Conservation (phyloP, 495 filamentous ascomycete genomes). For the Thermochaetoides thermophila region DNA sequence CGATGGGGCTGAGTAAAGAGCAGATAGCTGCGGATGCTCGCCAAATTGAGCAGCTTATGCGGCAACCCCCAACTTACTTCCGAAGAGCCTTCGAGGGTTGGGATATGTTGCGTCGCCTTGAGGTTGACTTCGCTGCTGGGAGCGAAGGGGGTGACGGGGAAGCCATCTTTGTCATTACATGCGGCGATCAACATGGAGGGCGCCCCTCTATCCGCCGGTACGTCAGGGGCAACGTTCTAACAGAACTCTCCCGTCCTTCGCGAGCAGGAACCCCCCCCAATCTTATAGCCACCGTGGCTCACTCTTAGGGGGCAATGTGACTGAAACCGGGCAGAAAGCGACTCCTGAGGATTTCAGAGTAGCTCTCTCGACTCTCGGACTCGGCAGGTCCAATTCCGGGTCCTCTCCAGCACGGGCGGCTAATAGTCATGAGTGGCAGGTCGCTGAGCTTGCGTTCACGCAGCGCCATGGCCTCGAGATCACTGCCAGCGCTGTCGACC, state of each 20-base stretch:
- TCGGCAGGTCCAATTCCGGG: too few relatives aligned
- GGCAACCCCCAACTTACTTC: constrained; percentile 63
- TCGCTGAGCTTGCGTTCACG: constrained; percentile 19
- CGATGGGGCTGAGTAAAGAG: constrained; percentile 52
- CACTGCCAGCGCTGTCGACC: constrained; percentile 60
- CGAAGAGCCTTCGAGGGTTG: constrained; percentile 66
- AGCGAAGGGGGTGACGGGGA: constrained; percentile 63
- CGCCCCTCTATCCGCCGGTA: constrained; percentile 22
- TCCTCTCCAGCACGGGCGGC: background rate
- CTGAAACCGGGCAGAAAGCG: too few relatives aligned
- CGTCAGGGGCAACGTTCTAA: constrained; percentile 5
- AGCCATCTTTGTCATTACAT: constrained; percentile 55
- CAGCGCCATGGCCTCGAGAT: constrained; percentile 29
- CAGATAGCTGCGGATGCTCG: constrained; percentile 60
- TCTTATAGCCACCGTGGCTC: constrained; percentile 2
- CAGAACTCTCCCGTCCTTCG: background rate
- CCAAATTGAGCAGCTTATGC: constrained; percentile 66
- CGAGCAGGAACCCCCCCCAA: constrained; percentile 6
- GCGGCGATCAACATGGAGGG: constrained; percentile 44
- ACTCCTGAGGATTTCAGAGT: too few relatives aligned
- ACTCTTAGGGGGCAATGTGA: constrained; percentile 10
- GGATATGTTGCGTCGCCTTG: constrained; percentile 79
- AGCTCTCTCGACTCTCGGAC: too few relatives aligned
- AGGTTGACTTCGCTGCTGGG: constrained; percentile 79
- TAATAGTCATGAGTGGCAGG: constrained; percentile 31